Evolutionary conservation across 176 grass and related monocot species (phyloP).

Genomic region (Hordeum vulgare): MorexV3_pseudomolecules_assembly NC_058519.1:504399837-504400336

Average conservation of each 20-base stretch:
- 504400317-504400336: not conserved
- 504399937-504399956: not conserved
- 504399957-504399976: slow-evolving; percentile 29
- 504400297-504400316: not conserved
- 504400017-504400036: slow-evolving; percentile 1
- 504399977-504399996: slow-evolving; percentile 14
- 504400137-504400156: not conserved
- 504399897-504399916: slow-evolving; percentile 21
- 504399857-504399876: slow-evolving; percentile 25
- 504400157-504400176: not conserved
- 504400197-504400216: not conserved
- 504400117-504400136: slow-evolving; percentile 35
- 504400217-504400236: slow-evolving; percentile 19
- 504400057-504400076: slow-evolving; percentile 4
- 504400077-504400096: slow-evolving; percentile 42
- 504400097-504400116: slow-evolving; percentile 20
- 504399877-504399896: not conserved
- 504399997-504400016: slow-evolving; percentile 11
- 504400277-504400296: not conserved
- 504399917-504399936: slow-evolving; percentile 8
- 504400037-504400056: slow-evolving; percentile 19
- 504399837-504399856: not conserved
- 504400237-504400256: slow-evolving; percentile 52
- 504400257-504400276: slow-evolving; percentile 24
- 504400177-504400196: not conserved